These are phyloP conservation scores for Epicoccum sorghinum DNA, from an alignment of 2,329 filamentous ascomycete species.

Conservation along the genomic window DNA sequence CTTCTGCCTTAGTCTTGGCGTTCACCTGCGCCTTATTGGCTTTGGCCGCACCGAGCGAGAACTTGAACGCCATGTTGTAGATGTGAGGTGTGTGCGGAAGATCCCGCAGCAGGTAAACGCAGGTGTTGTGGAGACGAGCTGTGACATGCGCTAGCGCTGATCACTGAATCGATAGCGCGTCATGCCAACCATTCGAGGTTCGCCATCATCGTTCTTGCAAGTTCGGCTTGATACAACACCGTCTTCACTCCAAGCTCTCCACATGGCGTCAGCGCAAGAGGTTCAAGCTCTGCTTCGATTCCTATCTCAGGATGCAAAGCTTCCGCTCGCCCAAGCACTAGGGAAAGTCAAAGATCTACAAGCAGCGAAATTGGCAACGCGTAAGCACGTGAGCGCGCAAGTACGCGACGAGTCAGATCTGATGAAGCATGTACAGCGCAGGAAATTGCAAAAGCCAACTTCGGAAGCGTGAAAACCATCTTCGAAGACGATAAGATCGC, in stretches of 20 bases:
- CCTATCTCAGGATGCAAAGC: constrained; percentile 62
- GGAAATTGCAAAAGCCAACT: constrained; percentile 56
- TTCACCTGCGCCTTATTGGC: constrained; percentile 32
- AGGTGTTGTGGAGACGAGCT: constrained; percentile 1
- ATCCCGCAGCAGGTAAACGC: constrained; percentile 12
- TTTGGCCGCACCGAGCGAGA: constrained; percentile 35
- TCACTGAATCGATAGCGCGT: constrained; percentile 23
- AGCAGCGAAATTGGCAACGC: constrained; percentile 54
- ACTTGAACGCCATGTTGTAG: constrained; percentile 36
- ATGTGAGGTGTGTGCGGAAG: constrained; percentile 10
- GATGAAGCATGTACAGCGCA: constrained; percentile 47
- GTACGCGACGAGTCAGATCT: constrained; percentile 14
- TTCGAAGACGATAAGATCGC: constrained; percentile 61
- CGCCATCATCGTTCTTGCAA: constrained; percentile 1
- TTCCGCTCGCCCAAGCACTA: constrained; percentile 62
- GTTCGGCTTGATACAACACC: not conserved
- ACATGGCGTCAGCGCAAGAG: constrained; percentile 45
- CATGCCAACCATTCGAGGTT: not conserved
- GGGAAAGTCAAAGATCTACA: constrained; percentile 62
- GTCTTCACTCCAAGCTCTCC: not conserved
- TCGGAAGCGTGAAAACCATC: constrained; percentile 51
- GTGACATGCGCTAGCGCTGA: constrained; percentile 15
- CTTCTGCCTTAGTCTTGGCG: constrained; percentile 38
- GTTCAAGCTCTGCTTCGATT: constrained; percentile 61
- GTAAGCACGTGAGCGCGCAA: constrained; percentile 52